Evolutionary conservation across 495 filamentous ascomycete genomes (phyloP), one percentile per base, ranked within the genome.

Genomic region (Astrothelium subdiscretum): DNA sequence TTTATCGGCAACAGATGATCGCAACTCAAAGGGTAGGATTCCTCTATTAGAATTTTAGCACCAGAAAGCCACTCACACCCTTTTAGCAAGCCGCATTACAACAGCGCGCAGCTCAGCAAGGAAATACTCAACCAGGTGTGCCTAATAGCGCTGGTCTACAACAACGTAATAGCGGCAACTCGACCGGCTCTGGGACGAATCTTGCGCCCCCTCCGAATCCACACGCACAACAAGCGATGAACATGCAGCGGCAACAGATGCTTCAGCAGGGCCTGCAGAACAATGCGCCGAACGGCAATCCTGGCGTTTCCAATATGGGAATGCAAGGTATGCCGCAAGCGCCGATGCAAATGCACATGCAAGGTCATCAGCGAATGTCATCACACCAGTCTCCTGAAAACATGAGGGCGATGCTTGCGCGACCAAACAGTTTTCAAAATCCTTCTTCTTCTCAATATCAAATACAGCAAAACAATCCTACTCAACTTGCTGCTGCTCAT

Each of bases 251-350:
- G n/a, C 62, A 62, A 8, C 68, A 70, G 43, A 51, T 61, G 35
- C 31, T 54, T 32, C 59, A 62, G 32, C 66, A 61, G 3, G 32
- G 60, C 20, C 12, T 70, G 31, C 68, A 58, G 2, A 67, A 62
- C 59, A 40, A 63, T 59, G 75, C 77, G 12, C 69, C 76, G 6
- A 79, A 77, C 48, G 75, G 73, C 5, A 76, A 48, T 61, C 61
- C 64, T 69, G 73, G 63, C 69, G 74, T 71, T 72, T 78, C 66
- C 62, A 81, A 73, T 10, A 81, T 87, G 72, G 79, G 79, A 29
- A 82, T 87, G 77, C 85, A 87, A 67, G 83, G 84, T 67, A 78
- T 91, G 64, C 85, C 87, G 52, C 88, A 86, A 66, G 77, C 85
- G 44, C 85, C 85, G 32, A 89, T 95, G 78, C 85, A 44, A 40